Evolutionary conservation across 2,329 filamentous ascomycete genomes (phyloP), one percentile per base, ranked within the genome.

Genomic region (Talaromyces sp.): DNA sequence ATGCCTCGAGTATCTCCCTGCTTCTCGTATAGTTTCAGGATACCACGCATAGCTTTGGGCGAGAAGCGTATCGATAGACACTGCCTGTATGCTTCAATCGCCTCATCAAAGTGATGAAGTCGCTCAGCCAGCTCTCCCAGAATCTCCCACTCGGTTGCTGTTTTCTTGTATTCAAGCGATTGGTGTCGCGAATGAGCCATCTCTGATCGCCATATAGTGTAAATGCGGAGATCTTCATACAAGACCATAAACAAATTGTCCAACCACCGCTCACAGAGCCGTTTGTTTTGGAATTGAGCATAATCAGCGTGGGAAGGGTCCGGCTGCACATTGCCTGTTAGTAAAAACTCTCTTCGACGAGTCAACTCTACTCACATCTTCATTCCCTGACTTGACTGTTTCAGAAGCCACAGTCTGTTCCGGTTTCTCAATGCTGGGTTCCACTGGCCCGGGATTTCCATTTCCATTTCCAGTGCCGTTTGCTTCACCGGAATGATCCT

Each of bases 171-270:
- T 70, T 96, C 90, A 78, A 97, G 89, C 68, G 94, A 91, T 77
- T 98, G 94, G 63, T 94, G 92, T 25, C 92, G 89, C 76, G 93
- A 97, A 76, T 98, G 94, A 0, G 93, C 91, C 88, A 98, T 95
- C 77, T 99, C 95, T 0, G 95, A 98, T 65, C 95, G 90, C 95
- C 95, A 99, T 77, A 99, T 99, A 13, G 95, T 99, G 82, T 99
- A 99, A 54, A 99, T 94, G 59, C 95, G 91, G 19, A 99, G 85
- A 74, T 99, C 95, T 78, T 99, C 95, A 77, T 99, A 99, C 2
- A 99, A 85, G 0, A 98, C 95, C 95, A 99, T 99, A 82, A 99
- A 99, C 25, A 99, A 85, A 73, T 96, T 98, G 79, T 99, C 95
- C 2, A 99, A 86, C 95, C 95, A 99, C 71, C 95, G 89, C 79